Conservation (phyloP, 1,139 yeast genomes). For the Ogataea hybrid region DNA sequence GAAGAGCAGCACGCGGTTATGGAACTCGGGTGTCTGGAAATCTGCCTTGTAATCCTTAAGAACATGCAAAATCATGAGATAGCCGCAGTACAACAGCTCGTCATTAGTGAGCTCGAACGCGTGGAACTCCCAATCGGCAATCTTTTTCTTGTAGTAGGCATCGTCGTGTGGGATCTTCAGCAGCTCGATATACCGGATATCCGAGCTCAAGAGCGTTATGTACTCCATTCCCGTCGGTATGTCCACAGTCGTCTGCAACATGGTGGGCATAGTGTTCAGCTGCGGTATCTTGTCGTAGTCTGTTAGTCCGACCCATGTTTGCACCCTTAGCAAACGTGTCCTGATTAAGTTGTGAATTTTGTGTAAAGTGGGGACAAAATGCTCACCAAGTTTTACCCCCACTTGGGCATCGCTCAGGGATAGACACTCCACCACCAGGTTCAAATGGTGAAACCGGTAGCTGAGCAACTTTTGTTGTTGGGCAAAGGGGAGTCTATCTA, state of each 20-base stretch:
- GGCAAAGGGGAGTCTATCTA: constrained; percentile 10
- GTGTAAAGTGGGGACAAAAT: constrained; percentile 9
- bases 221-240: not conserved
- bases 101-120: constrained; percentile 68
- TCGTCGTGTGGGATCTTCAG: constrained; percentile 25
- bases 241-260: constrained; percentile 17
- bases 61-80: constrained; percentile 45
- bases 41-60: constrained; percentile 18
- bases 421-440: constrained; percentile 18
- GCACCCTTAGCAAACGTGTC: constrained; percentile 48
- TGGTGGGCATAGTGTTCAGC: constrained; percentile 26
- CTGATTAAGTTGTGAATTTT: constrained; percentile 19
- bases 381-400: not conserved
- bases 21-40: constrained; percentile 19
- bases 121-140: constrained; percentile 53
- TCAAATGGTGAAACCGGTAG: constrained; percentile 29
- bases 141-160: constrained; percentile 28
- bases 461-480: constrained; percentile 15
- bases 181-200: constrained; percentile 41
- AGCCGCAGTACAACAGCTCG: constrained; percentile 65
- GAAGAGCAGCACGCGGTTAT: constrained; percentile 53
- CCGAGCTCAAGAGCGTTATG: constrained; percentile 30
- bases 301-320: constrained; percentile 56
- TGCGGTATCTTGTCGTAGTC: constrained; percentile 1
- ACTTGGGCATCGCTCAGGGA: constrained; percentile 5